Evolutionary conservation across 495 filamentous ascomycete genomes (phyloP), one percentile per base, ranked within the genome.

Genomic region (Hypoxylon lienhwacheense): DNA sequence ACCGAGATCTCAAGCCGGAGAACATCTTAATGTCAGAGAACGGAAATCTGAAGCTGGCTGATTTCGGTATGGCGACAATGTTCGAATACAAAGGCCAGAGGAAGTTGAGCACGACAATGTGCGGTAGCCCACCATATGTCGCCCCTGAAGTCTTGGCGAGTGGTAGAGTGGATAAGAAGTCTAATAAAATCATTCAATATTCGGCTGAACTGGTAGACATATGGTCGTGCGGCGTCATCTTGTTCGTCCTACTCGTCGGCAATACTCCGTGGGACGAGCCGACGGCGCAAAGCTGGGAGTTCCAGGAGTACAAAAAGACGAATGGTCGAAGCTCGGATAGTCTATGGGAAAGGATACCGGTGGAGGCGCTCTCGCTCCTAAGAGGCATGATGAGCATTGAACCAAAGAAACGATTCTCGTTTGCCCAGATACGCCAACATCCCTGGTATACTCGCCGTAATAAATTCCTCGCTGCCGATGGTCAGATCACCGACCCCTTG

Each of bases 231-330:
- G 93, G 91, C 11, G 89, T 99, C 28, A 93, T 99, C 24, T 76
- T 99, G 6, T 99, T 99, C 64, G 93, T 97, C 31, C 76, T 99
- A 3, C 70, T 99, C 12, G 90, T 91, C 4, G 93, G 93, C 7
- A 99, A 99, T 68, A 99, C 93, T 1, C 93, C 93, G 0, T 99
- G 93, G 93, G 95, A 97, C 62, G 88, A 93, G 63, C 93, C 93
- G 1, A 90, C 90, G 7, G 70, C 80, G 15, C 73, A 80, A 49
- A 89, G 86, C 64, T 90, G 85, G 75, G 89, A 95, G 67, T 95
- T 85, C 63, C 78, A 86, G 59, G 89, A 95, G 70, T 97, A 93
- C 66, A 75, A 86, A n/a, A 78, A 79, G 19, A 89, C 84, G 0
- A 83, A 86, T 37, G 87, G 91, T 12, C 84, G 87, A 28, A 89